Conservation (phyloP, 805 yeast genomes). For the Myxozyma melibiosi region DNA sequence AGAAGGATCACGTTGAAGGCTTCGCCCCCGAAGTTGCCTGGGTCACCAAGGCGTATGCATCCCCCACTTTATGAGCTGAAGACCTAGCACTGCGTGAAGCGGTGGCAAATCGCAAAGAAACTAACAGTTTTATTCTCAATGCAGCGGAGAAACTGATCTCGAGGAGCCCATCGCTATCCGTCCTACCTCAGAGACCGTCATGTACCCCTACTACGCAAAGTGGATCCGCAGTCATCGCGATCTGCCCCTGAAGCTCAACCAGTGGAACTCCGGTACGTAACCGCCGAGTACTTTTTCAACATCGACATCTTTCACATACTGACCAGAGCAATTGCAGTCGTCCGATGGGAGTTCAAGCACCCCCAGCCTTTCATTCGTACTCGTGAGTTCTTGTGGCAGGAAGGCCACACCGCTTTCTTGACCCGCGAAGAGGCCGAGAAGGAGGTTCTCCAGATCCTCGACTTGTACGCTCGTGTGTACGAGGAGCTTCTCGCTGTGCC, state of each 20-base stretch:
- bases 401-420: conserved; percentile 98
- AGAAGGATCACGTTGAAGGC: conserved; percentile 98
- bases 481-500: conserved; percentile 96
- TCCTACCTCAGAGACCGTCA: conserved; percentile 99
- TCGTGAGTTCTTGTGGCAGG: conserved; percentile 99
- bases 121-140: neutral
- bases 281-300: neutral
- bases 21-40: conserved; percentile 99
- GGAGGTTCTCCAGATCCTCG: conserved; percentile 86
- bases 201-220: conserved; percentile 99
- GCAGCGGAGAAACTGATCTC: conserved; percentile 79
- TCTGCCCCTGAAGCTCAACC: conserved; percentile 92
- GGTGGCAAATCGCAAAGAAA: too few relatives aligned
- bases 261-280: conserved; percentile 78
- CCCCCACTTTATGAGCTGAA: neutral
- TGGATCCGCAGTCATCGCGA: conserved; percentile 99
- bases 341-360: conserved; percentile 99
- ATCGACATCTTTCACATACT: neutral
- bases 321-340: conserved; percentile 52
- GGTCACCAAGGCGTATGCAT: conserved; percentile 80
- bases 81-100: neutral
- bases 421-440: conserved; percentile 75
- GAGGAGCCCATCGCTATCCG: conserved; percentile 99
- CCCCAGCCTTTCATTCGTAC: conserved; percentile 99
- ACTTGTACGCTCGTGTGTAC: conserved; percentile 80